Percentiles rank a stretch among this genome's conserved stretches.
Evolutionary conservation across 352 stramenopile genomes (phyloP).

Genomic region (Phytophthora citricola): DNA sequence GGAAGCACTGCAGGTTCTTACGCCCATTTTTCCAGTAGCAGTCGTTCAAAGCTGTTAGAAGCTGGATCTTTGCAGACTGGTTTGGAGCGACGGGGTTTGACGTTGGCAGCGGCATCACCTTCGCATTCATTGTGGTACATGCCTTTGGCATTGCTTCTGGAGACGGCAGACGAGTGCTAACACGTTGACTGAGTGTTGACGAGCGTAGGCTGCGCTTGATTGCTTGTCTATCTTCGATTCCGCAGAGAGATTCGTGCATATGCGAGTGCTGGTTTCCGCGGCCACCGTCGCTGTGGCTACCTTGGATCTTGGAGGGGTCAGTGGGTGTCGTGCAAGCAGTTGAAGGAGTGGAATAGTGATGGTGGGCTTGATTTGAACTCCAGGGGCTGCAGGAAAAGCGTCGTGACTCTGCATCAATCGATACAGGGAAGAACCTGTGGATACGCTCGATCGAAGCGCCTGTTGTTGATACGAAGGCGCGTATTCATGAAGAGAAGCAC

Average conservation of each 20-base stretch:
- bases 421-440: constrained; percentile 21
- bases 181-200: constrained; percentile 21
- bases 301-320: not conserved
- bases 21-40: constrained; percentile 92
- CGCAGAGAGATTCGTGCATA: constrained; percentile 3
- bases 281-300: not conserved
- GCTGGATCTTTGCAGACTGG: constrained; percentile 42
- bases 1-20: constrained; percentile 92
- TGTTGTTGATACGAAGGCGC: constrained; percentile 27
- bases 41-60: constrained; percentile 67
- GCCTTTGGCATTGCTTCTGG: constrained; percentile 6
- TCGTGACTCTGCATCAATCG: constrained; percentile 26
- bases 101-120: constrained; percentile 9
- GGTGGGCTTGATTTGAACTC: constrained; percentile 18
- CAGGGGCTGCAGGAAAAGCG: constrained; percentile 11
- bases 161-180: not conserved
- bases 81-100: constrained; percentile 7
- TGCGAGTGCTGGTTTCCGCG: constrained; percentile 4
- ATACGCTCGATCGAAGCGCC: constrained; percentile 9
- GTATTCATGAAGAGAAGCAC: constrained; percentile 19
- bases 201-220: constrained; percentile 34
- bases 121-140: constrained; percentile 8
- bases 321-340: constrained; percentile 15
- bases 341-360: constrained; percentile 22
- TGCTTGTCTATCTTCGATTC: constrained; percentile 5